Conservation (phyloP, 345 rosid species). For the Pistacia vera region DNA sequence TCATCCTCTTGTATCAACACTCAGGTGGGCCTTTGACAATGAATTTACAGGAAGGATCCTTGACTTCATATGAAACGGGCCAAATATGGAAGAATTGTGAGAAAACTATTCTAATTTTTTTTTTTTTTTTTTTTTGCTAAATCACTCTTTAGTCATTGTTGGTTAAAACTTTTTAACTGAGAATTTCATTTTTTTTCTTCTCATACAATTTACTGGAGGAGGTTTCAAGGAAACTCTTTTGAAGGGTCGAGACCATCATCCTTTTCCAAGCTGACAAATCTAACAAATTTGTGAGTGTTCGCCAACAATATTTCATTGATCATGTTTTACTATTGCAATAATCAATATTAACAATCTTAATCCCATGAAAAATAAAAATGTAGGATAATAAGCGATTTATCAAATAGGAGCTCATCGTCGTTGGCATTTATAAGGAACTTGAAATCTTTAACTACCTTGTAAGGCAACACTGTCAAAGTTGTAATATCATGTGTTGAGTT, state of each 20-base stretch:
- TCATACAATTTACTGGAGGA: constrained; percentile 38
- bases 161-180: neutral
- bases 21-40: constrained; percentile 67
- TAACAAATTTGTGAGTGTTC: constrained; percentile 55
- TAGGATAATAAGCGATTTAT: no score
- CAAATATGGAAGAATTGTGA: constrained; percentile 33
- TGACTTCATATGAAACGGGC: constrained; percentile 59
- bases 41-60: constrained; percentile 67
- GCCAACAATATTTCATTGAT: neutral
- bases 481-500: neutral
- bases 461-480: constrained; percentile 21
- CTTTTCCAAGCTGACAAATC: constrained; percentile 46
- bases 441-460: constrained; percentile 31
- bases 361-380: no score
- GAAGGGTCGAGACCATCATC: constrained; percentile 49
- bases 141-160: neutral
- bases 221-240: constrained; percentile 42
- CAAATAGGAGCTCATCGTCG: no score
- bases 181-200: neutral
- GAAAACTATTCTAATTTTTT: neutral
- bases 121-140: neutral
- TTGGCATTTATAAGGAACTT: no score
- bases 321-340: neutral
- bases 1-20: no score
- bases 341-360: no score